Conservation (phyloP, 352 stramenopile species). For the Pythium insidiosum region DNA sequence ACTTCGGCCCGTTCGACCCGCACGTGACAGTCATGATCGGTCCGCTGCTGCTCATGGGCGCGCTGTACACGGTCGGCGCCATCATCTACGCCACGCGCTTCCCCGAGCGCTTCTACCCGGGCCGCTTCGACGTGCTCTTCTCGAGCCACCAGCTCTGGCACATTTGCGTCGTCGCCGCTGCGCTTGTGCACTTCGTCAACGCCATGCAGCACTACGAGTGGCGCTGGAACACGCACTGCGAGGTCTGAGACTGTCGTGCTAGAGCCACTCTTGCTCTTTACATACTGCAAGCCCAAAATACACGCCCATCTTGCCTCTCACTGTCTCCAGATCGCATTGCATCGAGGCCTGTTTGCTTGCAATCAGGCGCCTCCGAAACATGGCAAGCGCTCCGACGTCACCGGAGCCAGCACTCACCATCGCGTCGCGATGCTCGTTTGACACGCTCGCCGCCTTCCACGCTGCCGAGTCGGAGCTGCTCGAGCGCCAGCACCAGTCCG, state of each 20-base stretch:
- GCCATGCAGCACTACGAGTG: conserved; percentile 81
- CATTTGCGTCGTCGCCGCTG: conserved; percentile 80
- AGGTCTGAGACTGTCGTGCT: too few species aligned
- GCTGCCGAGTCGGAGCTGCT: conserved; percentile 16
- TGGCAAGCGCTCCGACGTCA: too few species aligned
- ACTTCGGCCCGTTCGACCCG: conserved; percentile 71
- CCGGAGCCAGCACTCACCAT: conserved; percentile 6
- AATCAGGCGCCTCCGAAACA: too few species aligned
- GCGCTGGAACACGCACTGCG: conserved; percentile 76
- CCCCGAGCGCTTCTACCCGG: conserved; percentile 78
- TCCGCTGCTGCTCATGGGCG: conserved; percentile 62
- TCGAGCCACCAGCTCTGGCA: conserved; percentile 86
- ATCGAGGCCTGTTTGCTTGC: too few species aligned
- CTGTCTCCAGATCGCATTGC: too few species aligned
- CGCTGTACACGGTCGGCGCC: conserved; percentile 71
- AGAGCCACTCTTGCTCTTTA: too few species aligned
- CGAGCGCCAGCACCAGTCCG: neutral
- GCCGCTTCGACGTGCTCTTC: conserved; percentile 80
- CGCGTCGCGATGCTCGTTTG: conserved; percentile 31
- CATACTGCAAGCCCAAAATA: too few species aligned
- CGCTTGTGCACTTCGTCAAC: conserved; percentile 80
- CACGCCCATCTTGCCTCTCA: too few species aligned
- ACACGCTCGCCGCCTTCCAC: conserved; percentile 23
- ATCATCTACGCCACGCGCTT: conserved; percentile 84
- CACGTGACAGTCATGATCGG: conserved; percentile 83